phyloP scores from a whole-genome alignment of 1,284 basidiomycete species.

The Wolfiporia cocos region DNA sequence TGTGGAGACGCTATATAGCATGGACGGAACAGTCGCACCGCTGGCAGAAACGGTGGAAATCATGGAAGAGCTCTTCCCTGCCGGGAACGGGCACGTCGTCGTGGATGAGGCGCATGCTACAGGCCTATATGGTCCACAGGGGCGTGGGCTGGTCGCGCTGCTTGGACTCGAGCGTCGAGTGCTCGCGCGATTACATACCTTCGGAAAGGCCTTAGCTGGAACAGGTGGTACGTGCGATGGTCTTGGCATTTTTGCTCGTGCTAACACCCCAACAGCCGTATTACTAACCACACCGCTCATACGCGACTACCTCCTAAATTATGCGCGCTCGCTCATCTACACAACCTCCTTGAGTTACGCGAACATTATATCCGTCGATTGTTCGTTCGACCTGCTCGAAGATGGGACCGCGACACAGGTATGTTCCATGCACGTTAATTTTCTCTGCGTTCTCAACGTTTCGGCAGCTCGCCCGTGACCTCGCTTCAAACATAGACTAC shows the following conservation, averaged over 20 bases:
- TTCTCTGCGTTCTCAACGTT: too few species aligned
- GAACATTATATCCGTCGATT: constrained; percentile 69
- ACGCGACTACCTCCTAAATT: constrained; percentile 86
- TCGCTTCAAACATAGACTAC: constrained; percentile 27
- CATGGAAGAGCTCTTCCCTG: constrained; percentile 54
- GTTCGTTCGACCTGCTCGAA: constrained; percentile 75
- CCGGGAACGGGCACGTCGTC: constrained; percentile 62
- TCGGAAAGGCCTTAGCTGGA: constrained; percentile 67
- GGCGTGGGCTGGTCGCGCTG: constrained; percentile 61
- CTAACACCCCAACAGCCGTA: constrained; percentile 48
- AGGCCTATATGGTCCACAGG: constrained; percentile 74
- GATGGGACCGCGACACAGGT: constrained; percentile 60
- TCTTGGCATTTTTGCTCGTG: background rate
- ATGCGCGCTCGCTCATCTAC: constrained; percentile 88
- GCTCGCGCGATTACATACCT: constrained; percentile 62
- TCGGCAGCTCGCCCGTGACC: too few species aligned
- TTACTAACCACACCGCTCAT: constrained; percentile 70
- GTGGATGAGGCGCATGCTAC: constrained; percentile 92
- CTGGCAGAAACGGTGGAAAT: constrained; percentile 57
- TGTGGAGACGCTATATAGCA: constrained; percentile 88
- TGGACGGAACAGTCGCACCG: constrained; percentile 92
- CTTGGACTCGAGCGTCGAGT: constrained; percentile 58
- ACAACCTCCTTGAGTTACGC: constrained; percentile 78
- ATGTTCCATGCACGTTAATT: constrained; percentile 6
- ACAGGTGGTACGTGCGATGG: constrained; percentile 62